phyloP scores from a whole-genome alignment of 2,329 filamentous ascomycete species.

The Pyricularia grisea region DNA sequence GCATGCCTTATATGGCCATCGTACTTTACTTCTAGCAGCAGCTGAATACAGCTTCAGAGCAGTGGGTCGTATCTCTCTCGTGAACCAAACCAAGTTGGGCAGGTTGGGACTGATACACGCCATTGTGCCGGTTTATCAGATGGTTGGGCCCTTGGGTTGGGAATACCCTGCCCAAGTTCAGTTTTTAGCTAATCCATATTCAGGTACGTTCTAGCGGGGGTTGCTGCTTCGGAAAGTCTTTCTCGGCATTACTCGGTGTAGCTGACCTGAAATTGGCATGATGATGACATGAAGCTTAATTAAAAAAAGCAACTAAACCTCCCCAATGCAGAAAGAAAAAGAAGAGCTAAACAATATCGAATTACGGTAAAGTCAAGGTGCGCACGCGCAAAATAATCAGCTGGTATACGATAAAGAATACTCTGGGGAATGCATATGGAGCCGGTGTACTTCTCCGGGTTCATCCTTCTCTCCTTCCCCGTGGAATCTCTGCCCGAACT shows the following conservation, averaged over 20 bases:
- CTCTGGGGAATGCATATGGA: no score
- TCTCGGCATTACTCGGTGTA: no score
- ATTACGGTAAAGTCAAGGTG: background rate
- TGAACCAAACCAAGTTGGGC: background rate
- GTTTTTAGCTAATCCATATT: background rate
- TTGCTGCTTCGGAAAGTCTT: background rate
- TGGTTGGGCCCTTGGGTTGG: background rate
- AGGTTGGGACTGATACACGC: background rate
- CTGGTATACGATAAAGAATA: no score
- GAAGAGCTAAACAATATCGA: background rate
- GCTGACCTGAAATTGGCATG: no score
- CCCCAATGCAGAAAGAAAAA: background rate
- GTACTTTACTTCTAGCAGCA: background rate
- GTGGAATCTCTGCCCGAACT: background rate
- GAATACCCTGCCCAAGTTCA: background rate
- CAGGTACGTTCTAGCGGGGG: background rate
- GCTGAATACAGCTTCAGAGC: background rate
- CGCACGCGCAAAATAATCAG: background rate
- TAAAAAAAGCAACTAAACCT: background rate
- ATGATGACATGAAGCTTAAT: background rate
- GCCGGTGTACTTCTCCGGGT: background rate
- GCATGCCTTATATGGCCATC: background rate
- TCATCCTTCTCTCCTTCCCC: background rate
- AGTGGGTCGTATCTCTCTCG: background rate
- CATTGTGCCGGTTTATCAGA: background rate